Conservation (phyloP, 2,329 filamentous ascomycete species). For the Fusarium duplospermum region DNA sequence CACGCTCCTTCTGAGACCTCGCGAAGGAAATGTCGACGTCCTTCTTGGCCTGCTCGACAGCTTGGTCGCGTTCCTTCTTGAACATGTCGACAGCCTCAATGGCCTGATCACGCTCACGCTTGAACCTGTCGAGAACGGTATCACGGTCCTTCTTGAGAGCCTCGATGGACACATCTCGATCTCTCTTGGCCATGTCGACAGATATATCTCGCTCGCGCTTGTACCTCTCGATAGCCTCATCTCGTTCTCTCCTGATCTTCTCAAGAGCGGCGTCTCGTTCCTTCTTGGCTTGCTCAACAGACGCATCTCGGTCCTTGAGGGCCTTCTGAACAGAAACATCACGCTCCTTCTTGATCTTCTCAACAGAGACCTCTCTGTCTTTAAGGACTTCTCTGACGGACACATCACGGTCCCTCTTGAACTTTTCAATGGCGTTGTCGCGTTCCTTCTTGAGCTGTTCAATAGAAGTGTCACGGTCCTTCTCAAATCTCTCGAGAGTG, state of each 20-base stretch:
- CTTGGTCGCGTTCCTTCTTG: conserved; percentile 21
- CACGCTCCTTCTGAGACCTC: conserved; percentile 33
- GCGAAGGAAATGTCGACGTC: conserved; percentile 12
- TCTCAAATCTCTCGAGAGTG: conserved; percentile 35
- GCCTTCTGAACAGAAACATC: background rate
- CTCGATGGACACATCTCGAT: conserved; percentile 28
- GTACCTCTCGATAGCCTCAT: conserved; percentile 24
- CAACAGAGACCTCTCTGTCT: background rate
- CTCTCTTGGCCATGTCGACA: conserved; percentile 35
- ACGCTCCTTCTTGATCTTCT: conserved; percentile 7
- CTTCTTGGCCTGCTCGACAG: conserved; percentile 1
- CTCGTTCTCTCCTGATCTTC: background rate
- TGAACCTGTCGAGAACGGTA: background rate
- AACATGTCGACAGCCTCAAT: conserved; percentile 22
- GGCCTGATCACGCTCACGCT: conserved; percentile 16
- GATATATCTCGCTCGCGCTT: conserved; percentile 34
- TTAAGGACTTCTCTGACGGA: background rate
- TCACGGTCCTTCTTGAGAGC: conserved; percentile 27
- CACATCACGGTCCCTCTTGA: conserved; percentile 33
- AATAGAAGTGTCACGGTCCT: conserved; percentile 30
- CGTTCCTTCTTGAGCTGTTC: conserved; percentile 38
- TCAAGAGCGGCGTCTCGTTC: background rate
- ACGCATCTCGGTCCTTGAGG: conserved; percentile 9
- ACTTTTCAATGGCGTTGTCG: conserved; percentile 19
- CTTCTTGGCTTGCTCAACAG: background rate